phyloP scores from a whole-genome alignment of 1,284 basidiomycete genomes.

The Ganoderma multipileum region DNA sequence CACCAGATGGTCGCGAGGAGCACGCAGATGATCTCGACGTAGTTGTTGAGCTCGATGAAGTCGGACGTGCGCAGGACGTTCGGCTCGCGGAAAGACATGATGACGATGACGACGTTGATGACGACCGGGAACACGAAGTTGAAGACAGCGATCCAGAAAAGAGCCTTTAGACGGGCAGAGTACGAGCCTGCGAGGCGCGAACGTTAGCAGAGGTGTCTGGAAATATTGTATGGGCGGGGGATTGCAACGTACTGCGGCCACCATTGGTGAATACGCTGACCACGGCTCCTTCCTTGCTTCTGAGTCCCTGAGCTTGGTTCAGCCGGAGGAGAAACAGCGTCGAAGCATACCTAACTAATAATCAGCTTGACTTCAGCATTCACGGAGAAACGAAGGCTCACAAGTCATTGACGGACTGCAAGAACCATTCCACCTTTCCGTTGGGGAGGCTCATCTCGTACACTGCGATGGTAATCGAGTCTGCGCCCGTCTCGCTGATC shows the following conservation, averaged over 20 bases:
- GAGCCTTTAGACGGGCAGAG: slow-evolving; percentile 12
- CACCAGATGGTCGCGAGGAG: slow-evolving; percentile 20
- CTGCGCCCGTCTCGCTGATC: background rate
- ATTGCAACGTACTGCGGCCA: background rate
- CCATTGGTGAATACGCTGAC: background rate
- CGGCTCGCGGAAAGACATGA: slow-evolving; percentile 18
- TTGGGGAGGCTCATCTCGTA: slow-evolving; percentile 1
- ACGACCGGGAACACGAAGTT: slow-evolving; percentile 42
- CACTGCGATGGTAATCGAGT: background rate
- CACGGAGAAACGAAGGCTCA: slow-evolving; percentile 4
- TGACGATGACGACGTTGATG: slow-evolving; percentile 34
- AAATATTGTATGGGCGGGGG: background rate
- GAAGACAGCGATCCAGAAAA: slow-evolving; percentile 41
- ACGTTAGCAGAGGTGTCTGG: slow-evolving; percentile 5
- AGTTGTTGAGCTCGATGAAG: slow-evolving; percentile 23
- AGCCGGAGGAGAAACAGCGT: background rate
- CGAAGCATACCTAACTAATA: background rate
- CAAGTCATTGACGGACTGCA: slow-evolving; percentile 38
- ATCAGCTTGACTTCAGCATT: background rate
- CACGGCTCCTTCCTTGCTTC: background rate
- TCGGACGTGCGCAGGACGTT: slow-evolving; percentile 25
- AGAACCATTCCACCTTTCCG: slow-evolving; percentile 37
- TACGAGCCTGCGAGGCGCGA: slow-evolving; percentile 14
- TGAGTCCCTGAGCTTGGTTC: background rate
- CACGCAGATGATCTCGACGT: slow-evolving; percentile 32